phyloP scores from a whole-genome alignment of 2,329 filamentous ascomycete genomes.

The Anthostomella pinea region DNA sequence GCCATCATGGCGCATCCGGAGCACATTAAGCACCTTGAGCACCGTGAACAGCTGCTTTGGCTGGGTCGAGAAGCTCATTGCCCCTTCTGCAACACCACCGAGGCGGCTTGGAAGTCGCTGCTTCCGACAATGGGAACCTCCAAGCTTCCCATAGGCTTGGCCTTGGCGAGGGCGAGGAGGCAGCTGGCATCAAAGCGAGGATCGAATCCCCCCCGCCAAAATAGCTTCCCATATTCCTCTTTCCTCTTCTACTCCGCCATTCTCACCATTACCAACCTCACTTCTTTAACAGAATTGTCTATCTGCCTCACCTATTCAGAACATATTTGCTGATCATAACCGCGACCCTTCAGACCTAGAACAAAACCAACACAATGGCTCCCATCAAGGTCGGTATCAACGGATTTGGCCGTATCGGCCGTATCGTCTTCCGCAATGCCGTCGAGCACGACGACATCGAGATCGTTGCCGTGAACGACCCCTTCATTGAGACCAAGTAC shows the following conservation, averaged over 20 bases:
- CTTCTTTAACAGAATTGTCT: constrained; percentile 1
- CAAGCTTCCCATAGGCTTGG: not conserved
- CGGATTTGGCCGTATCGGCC: constrained; percentile 99
- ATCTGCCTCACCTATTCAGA: constrained; percentile 4
- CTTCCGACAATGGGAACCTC: not conserved
- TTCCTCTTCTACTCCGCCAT: constrained; percentile 6
- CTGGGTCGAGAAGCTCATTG: not conserved
- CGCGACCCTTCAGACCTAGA: constrained; percentile 8
- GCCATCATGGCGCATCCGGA: too few species aligned
- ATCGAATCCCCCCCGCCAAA: not conserved
- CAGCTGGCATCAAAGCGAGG: too few species aligned
- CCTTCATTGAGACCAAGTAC: constrained; percentile 97
- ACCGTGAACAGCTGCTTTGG: not conserved
- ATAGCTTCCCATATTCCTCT: not conserved
- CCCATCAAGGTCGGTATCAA: constrained; percentile 95
- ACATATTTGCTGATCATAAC: too few species aligned
- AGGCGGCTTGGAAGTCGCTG: constrained; percentile 1
- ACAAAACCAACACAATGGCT: constrained; percentile 43
- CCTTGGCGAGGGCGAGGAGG: too few species aligned
- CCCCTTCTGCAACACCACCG: constrained; percentile 2
- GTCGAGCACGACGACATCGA: constrained; percentile 86
- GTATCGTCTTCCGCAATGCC: constrained; percentile 98
- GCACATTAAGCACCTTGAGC: too few species aligned
- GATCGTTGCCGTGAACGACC: constrained; percentile 97
- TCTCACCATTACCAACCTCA: constrained; percentile 10